Evolutionary conservation across 192 early-diverging fungal species (phyloP).

Genomic region (Umbelopsis sp.): DNA sequence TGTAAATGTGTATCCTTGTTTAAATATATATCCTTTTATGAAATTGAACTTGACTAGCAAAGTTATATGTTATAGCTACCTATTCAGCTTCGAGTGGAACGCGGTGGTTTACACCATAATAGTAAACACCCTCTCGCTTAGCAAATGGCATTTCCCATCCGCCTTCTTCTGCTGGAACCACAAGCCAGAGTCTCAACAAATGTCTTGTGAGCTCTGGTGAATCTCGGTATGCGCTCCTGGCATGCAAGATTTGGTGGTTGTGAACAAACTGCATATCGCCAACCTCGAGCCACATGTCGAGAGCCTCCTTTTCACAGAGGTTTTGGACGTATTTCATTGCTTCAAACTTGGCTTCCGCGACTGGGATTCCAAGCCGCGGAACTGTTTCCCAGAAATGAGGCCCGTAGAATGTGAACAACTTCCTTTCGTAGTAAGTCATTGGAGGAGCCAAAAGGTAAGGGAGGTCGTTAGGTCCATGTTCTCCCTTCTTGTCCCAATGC

Average conservation of each 20-base stretch:
- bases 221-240: slow-evolving; percentile 35
- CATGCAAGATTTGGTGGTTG: slow-evolving; percentile 43
- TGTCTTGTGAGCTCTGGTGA: slow-evolving; percentile 23
- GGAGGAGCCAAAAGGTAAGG: slow-evolving; percentile 27
- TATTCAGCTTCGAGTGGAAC: slow-evolving; percentile 35
- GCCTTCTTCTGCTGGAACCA: slow-evolving; percentile 23
- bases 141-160: slow-evolving; percentile 31
- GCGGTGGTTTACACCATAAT: slow-evolving; percentile 11
- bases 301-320: slow-evolving; percentile 27
- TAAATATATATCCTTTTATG: neutral
- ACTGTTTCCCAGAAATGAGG: slow-evolving; percentile 45
- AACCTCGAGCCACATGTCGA: slow-evolving; percentile 31
- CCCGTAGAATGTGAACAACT: slow-evolving; percentile 40
- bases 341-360: slow-evolving; percentile 35
- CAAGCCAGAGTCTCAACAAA: slow-evolving; percentile 36
- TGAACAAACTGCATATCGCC: slow-evolving; percentile 47
- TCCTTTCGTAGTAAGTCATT: slow-evolving; percentile 26
- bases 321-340: slow-evolving; percentile 43
- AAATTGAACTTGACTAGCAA: neutral
- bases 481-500: slow-evolving; percentile 45
- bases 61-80: neutral
- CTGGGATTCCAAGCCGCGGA: slow-evolving; percentile 30
- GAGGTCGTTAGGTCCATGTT: slow-evolving; percentile 23
- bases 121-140: slow-evolving; percentile 20
- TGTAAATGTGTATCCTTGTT: neutral